Base-by-base conservation (phyloP, 768 basidiomycete species). In the Pisolithus microcarpus region DNA sequence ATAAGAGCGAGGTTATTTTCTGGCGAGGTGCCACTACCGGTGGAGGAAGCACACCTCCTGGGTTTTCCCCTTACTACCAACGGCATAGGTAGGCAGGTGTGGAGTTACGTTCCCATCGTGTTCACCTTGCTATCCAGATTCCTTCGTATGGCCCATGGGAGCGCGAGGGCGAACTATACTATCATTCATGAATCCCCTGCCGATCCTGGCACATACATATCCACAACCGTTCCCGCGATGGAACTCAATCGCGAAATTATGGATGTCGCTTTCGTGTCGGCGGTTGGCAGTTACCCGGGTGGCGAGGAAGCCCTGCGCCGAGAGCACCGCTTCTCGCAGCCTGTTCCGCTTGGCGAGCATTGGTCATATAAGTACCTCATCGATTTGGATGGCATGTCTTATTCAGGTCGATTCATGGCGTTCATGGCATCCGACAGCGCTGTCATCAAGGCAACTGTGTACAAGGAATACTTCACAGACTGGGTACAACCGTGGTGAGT, bases 21-120 rank as follows among this genome's bases (percentile, higher is more conserved):
- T 99, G 95, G 91, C 73, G 96, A 42, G 96, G 96, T 10, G 91
- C 93, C 2, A 95, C 91, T 0, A 98, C 95, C 0, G 96, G 96
- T 50, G 94, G 94, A 1, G 93, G 93, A 28, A 88, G 78, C 54
- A 84, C 84, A 37, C 93, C 93, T 1, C 80, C 82, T 0, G 92
- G 93, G 0, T 95, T 89, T 62, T 71, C 88, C 2, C 70, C 81
- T 2, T 78, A 82, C 56, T 96, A 93, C 58, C 93, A 97, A 53
- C 78, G 93, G 42, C 93, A 96, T 65, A 75, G 92, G 83, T 85
- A 56, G 38, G 62, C 39, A 45, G 30, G 50, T 58, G 43, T 58
- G 57, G 43, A 16, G 34, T 52, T 57, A 36, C n/a, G 18, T 26
- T 42, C 10, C 34, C 18, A 26, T 44, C 43, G 7, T 52, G 10